Percentiles rank a stretch among this genome's conserved stretches.
Conservation (phyloP, 148 eudicot species). For the Suaeda aralocaspica region DNA sequence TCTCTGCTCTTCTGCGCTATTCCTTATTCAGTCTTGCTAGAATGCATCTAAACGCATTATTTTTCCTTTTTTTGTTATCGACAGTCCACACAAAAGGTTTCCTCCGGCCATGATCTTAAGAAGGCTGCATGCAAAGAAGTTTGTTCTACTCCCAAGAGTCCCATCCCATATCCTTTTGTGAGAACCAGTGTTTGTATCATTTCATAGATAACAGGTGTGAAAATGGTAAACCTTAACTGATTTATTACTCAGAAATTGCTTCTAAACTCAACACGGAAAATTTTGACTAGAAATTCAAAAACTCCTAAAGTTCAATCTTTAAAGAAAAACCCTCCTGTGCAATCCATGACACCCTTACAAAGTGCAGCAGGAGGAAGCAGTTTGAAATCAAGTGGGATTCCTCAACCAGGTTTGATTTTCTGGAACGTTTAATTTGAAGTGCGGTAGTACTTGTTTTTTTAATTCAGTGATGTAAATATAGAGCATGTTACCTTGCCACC, state of each 20-base stretch:
- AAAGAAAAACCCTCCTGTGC: slow-evolving; percentile 37
- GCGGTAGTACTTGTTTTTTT: slow-evolving; percentile 6
- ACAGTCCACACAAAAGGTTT: slow-evolving; percentile 41
- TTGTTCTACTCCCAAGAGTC: slow-evolving; percentile 7
- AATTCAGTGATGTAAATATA: neutral
- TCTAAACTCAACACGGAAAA: slow-evolving; percentile 37
- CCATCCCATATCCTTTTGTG: neutral
- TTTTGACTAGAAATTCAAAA: slow-evolving; percentile 50
- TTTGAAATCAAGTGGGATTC: slow-evolving; percentile 36
- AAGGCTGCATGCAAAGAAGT: slow-evolving; percentile 38
- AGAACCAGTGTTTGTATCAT: too few relatives aligned
- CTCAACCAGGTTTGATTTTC: slow-evolving; percentile 47
- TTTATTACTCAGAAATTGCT: slow-evolving; percentile 64
- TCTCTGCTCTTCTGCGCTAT: slow-evolving; percentile 9
- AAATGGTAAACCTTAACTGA: slow-evolving; percentile 43
- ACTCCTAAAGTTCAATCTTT: slow-evolving; percentile 50
- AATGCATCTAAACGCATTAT: slow-evolving; percentile 17
- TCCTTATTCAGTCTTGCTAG: neutral
- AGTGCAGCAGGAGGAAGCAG: slow-evolving; percentile 30
- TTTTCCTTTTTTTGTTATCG: neutral
- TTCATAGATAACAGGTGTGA: neutral
- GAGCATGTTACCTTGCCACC: neutral
- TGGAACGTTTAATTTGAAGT: neutral
- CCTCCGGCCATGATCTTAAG: slow-evolving; percentile 19
- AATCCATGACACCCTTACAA: slow-evolving; percentile 27